A percentile compares a stretch with the other conserved stretches of the same genome.
Conservation (phyloP, 2,329 filamentous ascomycete species). For the Chaetomium globosum region DNA sequence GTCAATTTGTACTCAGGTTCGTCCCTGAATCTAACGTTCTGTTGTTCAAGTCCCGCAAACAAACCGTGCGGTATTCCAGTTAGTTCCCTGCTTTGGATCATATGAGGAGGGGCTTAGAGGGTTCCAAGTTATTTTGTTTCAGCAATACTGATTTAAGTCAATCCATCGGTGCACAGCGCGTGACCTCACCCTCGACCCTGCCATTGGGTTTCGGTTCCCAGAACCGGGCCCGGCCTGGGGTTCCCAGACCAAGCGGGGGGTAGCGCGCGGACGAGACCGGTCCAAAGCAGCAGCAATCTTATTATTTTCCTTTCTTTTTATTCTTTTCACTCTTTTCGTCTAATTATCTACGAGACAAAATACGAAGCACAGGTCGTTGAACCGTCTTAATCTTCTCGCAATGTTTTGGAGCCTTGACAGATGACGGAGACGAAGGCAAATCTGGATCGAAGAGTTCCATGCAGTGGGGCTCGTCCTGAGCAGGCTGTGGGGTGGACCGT, state of each 20-base stretch:
- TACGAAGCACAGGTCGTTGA: too few relatives aligned
- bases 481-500: constrained; percentile 4
- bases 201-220: constrained; percentile 24
- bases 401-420: not conserved
- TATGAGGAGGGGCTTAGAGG: too few relatives aligned
- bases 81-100: not conserved
- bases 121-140: not conserved
- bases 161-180: constrained; percentile 18
- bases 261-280: constrained; percentile 3
- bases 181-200: constrained; percentile 25
- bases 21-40: not conserved
- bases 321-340: too few relatives aligned
- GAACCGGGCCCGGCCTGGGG: constrained; percentile 16
- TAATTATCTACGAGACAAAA: too few relatives aligned
- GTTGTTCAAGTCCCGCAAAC: not conserved
- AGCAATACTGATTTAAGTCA: not conserved
- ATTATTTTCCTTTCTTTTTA: not conserved
- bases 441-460: not conserved
- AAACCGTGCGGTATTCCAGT: not conserved
- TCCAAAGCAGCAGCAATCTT: not conserved
- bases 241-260: constrained; percentile 21
- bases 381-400: not conserved
- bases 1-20: too few relatives aligned
- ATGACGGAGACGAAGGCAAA: not conserved
- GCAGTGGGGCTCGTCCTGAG: not conserved